A percentile compares a stretch with the other conserved stretches of the same genome.
Conservation (phyloP, 306 rosid species). For the Lupinus albus region DNA sequence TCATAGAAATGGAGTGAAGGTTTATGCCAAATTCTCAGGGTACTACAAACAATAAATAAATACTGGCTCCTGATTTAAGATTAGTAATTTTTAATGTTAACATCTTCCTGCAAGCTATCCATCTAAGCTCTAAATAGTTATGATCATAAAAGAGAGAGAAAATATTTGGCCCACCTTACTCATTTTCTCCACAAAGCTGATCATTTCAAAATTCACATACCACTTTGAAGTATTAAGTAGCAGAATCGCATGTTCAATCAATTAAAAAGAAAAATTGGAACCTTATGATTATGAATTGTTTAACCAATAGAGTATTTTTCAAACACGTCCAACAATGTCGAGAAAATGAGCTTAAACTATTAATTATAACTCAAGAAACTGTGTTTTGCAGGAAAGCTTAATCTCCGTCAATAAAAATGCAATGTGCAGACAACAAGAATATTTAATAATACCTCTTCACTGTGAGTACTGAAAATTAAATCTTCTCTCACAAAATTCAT, state of each 20-base stretch:
- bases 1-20: slow-evolving; percentile 10
- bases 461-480: slow-evolving; percentile 78
- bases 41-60: background rate
- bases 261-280: background rate
- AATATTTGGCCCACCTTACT: background rate
- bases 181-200: background rate
- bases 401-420: slow-evolving; percentile 21
- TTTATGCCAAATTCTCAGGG: background rate
- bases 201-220: slow-evolving; percentile 3
- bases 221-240: background rate
- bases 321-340: background rate
- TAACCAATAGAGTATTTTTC: background rate
- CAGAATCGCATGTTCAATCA: too few relatives aligned
- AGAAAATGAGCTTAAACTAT: slow-evolving; percentile 1
- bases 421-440: slow-evolving; percentile 23
- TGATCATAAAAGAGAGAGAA: background rate
- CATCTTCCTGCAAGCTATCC: background rate
- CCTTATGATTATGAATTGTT: background rate
- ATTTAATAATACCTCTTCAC: slow-evolving; percentile 74
- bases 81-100: slow-evolving; percentile 1
- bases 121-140: slow-evolving; percentile 14
- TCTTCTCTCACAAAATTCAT: slow-evolving; percentile 87
- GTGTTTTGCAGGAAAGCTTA: slow-evolving; percentile 17
- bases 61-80: background rate
- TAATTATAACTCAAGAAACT: slow-evolving; percentile 21